Evolutionary conservation across 176 grass and related monocot species (phyloP).

Genomic region (Echinochloa phyllopogon): DNA sequence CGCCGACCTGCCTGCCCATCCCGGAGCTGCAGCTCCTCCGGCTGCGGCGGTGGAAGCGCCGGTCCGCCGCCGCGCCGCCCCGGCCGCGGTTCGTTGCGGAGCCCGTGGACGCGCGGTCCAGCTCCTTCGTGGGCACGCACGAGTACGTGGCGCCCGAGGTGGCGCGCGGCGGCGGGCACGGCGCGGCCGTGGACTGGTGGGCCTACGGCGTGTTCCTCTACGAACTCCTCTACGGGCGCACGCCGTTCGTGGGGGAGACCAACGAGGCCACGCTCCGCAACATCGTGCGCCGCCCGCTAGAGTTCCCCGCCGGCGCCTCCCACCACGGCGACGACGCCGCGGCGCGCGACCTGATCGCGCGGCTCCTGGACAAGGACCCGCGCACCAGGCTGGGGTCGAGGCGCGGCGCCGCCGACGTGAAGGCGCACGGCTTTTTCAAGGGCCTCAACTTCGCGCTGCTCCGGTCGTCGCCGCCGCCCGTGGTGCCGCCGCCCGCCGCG

Average conservation of each 20-base stretch:
- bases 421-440: constrained; percentile 85
- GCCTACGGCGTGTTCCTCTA: constrained; percentile 93
- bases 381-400: constrained; percentile 54
- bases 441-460: constrained; percentile 83
- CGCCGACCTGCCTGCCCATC: constrained; percentile 67
- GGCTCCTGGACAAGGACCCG: constrained; percentile 82
- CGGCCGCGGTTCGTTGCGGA: constrained; percentile 77
- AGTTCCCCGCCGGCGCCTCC: constrained; percentile 31
- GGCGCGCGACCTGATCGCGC: constrained; percentile 73
- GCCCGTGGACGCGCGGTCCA: constrained; percentile 74
- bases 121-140: constrained; percentile 92
- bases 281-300: constrained; percentile 72
- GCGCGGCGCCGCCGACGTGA: constrained; percentile 81
- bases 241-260: constrained; percentile 71
- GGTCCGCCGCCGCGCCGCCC: not conserved
- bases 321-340: not conserved
- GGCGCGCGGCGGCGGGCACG: constrained; percentile 75
- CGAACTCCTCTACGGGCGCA: constrained; percentile 81
- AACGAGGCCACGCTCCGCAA: constrained; percentile 78
- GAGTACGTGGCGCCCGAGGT: constrained; percentile 96
- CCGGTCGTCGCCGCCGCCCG: constrained; percentile 66
- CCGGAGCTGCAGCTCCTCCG: constrained; percentile 60
- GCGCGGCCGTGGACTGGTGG: constrained; percentile 96
- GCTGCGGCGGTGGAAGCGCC: constrained; percentile 45
- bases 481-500: constrained; percentile 52